Evolutionary conservation across 106 monocot genomes (phyloP).

Genomic region (Dendrobium nobile): DNA sequence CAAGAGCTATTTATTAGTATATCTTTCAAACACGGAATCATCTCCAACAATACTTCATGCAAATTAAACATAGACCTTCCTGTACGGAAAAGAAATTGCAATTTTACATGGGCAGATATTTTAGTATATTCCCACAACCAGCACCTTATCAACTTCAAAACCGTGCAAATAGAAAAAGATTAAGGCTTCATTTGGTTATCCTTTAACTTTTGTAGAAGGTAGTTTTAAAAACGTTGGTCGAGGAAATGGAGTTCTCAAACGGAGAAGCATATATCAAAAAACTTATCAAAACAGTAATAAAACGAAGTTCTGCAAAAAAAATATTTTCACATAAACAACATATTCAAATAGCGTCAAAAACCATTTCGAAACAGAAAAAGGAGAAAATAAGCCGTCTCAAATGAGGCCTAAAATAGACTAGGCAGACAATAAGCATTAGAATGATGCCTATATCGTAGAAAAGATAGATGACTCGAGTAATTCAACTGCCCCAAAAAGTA

Average conservation of each 20-base stretch:
- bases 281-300: no score
- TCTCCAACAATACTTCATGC: neutral
- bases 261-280: no score
- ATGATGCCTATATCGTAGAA: neutral
- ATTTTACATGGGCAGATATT: neutral
- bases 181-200: neutral
- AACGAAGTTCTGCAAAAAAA: no score
- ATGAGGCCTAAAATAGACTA: neutral
- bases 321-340: no score
- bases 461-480: neutral
- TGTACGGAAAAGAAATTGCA: neutral
- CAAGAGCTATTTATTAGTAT: neutral
- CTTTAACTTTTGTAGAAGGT: no score
- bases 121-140: neutral
- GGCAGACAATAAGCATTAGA: neutral
- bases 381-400: no score
- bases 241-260: no score
- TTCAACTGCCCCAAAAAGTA: no score
- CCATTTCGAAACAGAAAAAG: no score
- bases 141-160: neutral
- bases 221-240: no score
- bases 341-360: no score
- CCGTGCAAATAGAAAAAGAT: neutral
- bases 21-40: neutral
- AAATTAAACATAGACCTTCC: neutral